Evolutionary conservation across 2,329 filamentous ascomycete genomes (phyloP), one percentile per base, ranked within the genome.

Genomic region (Diaporthe eres): DNA sequence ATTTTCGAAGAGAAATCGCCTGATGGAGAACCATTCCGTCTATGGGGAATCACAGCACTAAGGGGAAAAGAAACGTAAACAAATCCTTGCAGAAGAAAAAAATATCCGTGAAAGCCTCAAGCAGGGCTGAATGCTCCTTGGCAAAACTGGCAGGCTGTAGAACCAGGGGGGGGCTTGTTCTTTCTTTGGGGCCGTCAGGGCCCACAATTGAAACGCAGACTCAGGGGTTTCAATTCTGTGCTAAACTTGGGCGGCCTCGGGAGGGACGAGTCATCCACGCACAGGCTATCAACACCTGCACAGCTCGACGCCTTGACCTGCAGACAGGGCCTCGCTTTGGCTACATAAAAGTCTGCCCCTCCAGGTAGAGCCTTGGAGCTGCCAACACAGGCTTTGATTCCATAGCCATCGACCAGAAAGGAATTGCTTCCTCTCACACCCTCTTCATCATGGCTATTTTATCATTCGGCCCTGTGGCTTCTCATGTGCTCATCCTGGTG

Each of bases 151-250:
- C 10, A n/a, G 15, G 34, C 9, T 19, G 22, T 60, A 12, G 5
- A 60, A 42, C 31, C 55, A 6, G 28, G 55, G 34, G 34, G 34
- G 19, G 28, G 25, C 57, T 60, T 39, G 57, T 22, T 25, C 34
- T 4, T 13, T 60, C 34, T 60, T 25, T 60, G 19, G 57, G 57
- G 34, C 57, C 19, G 2, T 39, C 5, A 2, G 34, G 57, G 57
- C 58, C 58, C 58, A 63, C 58, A 44, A 42, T 44, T 28, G 58
- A 63, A 63, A 42, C 39, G 58, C 37, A 63, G 37, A 63, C 17
- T 44, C 58, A 63, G 58, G 58, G 58, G 58, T 63, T 63, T 63
- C 58, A 63, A 28, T 44, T 63, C 37, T 63, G 37, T 42, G 58
- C 39, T 63, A 63, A 42, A 44, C n/a, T 63, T 44, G n/a, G 58